Evolutionary conservation across 371 early-diverging fungal species (phyloP).

Genomic region (Apophysomyces sp.): DNA sequence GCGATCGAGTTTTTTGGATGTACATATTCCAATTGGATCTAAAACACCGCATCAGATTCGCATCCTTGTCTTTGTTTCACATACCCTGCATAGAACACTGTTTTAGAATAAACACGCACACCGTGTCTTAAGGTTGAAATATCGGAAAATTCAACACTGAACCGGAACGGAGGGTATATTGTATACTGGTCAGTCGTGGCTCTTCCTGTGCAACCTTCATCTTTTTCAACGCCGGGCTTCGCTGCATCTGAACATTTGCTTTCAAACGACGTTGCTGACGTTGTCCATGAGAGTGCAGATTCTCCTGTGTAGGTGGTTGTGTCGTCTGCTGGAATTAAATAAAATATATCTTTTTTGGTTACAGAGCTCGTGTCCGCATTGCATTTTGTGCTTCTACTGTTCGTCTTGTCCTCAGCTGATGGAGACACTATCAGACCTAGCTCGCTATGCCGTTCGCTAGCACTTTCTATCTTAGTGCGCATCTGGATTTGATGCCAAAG

Average conservation of each 20-base stretch:
- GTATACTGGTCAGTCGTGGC: slow-evolving; percentile 22
- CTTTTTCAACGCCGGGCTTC: background rate
- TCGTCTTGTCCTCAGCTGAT: background rate
- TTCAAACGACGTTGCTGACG: slow-evolving; percentile 12
- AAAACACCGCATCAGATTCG: background rate
- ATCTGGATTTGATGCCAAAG: slow-evolving; percentile 56
- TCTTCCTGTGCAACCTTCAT: background rate
- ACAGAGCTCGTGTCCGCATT: background rate
- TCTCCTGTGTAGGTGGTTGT: slow-evolving; percentile 54
- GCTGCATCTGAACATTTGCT: background rate
- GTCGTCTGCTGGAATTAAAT: slow-evolving; percentile 49
- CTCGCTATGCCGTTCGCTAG: slow-evolving; percentile 35
- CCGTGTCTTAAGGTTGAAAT: slow-evolving; percentile 33
- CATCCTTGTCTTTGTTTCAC: background rate
- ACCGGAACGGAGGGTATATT: slow-evolving; percentile 55
- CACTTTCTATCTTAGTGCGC: slow-evolving; percentile 45
- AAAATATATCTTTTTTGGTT: slow-evolving; percentile 5
- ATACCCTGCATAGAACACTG: slow-evolving; percentile 61
- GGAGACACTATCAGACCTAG: slow-evolving; percentile 26
- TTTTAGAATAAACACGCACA: slow-evolving; percentile 45
- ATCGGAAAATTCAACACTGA: slow-evolving; percentile 55
- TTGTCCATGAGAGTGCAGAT: slow-evolving; percentile 29
- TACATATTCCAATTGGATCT: slow-evolving; percentile 63
- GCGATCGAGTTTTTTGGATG: slow-evolving; percentile 50
- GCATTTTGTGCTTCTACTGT: background rate